phyloP scores from a whole-genome alignment of 2,329 filamentous ascomycete species.

The Colletotrichum camelliae region DNA sequence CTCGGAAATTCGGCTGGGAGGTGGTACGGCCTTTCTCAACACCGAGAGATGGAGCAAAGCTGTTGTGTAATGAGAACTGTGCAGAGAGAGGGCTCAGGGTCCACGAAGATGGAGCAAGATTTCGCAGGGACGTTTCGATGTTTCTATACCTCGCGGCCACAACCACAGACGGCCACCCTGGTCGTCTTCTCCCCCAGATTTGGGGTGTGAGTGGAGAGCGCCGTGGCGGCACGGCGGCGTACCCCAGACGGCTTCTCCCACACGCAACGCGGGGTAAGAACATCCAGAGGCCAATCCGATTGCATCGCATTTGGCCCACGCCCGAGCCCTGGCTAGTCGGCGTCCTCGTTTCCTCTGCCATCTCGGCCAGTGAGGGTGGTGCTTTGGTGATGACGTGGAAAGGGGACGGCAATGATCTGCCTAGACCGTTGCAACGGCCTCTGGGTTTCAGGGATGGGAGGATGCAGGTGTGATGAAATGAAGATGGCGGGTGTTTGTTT shows the following conservation, averaged over 20 bases:
- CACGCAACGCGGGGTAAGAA: slow-evolving; percentile 10
- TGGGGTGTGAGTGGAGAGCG: neutral
- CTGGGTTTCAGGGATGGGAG: neutral
- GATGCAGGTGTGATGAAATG: neutral
- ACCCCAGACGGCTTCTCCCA: slow-evolving; percentile 9
- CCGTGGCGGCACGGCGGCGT: neutral
- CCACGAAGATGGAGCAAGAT: neutral
- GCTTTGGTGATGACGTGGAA: neutral
- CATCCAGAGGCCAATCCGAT: neutral
- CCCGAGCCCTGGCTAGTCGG: neutral
- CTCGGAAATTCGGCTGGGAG: neutral
- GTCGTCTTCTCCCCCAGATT: neutral
- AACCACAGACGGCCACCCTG: neutral
- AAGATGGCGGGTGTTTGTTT: neutral
- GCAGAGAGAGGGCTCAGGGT: neutral
- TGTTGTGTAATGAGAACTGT: neutral
- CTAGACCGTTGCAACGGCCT: neutral
- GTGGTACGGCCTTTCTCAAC: neutral
- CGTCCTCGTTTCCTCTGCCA: neutral
- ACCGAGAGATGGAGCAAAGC: neutral
- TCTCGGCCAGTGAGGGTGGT: neutral
- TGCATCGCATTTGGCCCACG: neutral
- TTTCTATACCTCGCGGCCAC: neutral
- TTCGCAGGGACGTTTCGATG: neutral
- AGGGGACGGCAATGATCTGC: neutral